Percentiles rank a stretch among this genome's conserved stretches.
Conservation (phyloP, 106 monocot genomes). For the Dendrobium officinale region DNA sequence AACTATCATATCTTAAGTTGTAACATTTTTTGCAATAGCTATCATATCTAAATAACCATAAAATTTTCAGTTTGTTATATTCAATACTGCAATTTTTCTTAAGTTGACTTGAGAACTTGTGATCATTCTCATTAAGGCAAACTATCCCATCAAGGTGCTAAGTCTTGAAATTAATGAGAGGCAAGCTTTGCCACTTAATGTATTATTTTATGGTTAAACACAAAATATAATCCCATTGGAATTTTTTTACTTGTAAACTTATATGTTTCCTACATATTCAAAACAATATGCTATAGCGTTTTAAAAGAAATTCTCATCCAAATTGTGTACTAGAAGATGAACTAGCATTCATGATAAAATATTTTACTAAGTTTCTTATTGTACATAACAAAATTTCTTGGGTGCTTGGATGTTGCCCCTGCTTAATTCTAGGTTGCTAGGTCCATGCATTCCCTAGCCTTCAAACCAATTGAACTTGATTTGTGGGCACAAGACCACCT, state of each 20-base stretch:
- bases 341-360: background rate
- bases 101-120: background rate
- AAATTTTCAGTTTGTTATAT: background rate
- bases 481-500: no score
- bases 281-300: no score
- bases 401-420: no score
- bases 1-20: background rate
- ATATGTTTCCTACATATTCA: background rate
- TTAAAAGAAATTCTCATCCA: background rate
- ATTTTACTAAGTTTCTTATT: background rate
- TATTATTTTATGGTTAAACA: background rate
- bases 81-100: background rate
- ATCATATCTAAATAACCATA: background rate
- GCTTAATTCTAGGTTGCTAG: no score
- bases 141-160: background rate
- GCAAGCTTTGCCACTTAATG: background rate
- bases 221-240: background rate
- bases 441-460: no score
- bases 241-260: background rate
- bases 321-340: background rate
- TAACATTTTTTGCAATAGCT: background rate
- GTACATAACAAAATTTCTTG: background rate
- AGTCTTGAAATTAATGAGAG: background rate
- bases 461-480: no score
- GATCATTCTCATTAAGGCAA: background rate